Evolutionary conservation across 495 filamentous ascomycete genomes (phyloP).

Genomic region (Amorphotheca resinae): DNA sequence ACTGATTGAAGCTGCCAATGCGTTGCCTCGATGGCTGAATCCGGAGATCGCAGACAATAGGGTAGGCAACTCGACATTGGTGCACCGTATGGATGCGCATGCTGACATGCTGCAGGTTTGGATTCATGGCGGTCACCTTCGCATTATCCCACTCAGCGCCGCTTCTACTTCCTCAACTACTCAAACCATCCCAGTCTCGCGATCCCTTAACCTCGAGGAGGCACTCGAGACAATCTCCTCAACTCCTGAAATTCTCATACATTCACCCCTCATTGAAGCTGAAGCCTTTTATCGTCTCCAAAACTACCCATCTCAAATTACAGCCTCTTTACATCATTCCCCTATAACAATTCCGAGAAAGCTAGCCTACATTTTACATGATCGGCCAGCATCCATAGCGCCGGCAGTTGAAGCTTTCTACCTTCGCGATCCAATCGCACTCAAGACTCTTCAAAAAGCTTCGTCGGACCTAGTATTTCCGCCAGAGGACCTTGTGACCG

Average conservation of each 20-base stretch:
- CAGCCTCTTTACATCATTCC: constrained; percentile 57
- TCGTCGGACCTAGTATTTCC: constrained; percentile 40
- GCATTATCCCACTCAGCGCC: constrained; percentile 51
- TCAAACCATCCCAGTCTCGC: constrained; percentile 25
- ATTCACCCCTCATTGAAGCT: constrained; percentile 59
- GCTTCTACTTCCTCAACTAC: constrained; percentile 18
- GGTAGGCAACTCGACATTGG: constrained; percentile 26
- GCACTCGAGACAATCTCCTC: constrained; percentile 45
- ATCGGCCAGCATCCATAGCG: constrained; percentile 58
- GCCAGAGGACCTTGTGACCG: constrained; percentile 64
- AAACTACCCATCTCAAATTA: constrained; percentile 67
- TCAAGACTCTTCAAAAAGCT: constrained; percentile 52
- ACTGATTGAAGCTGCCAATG: constrained; percentile 84
- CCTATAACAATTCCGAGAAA: constrained; percentile 64
- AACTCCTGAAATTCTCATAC: constrained; percentile 40
- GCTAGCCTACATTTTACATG: constrained; percentile 68
- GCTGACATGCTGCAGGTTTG: constrained; percentile 39
- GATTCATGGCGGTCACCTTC: constrained; percentile 62
- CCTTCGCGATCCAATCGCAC: constrained; percentile 67
- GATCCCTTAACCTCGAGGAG: constrained; percentile 43
- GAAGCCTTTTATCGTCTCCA: constrained; percentile 82
- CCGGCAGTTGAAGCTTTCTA: constrained; percentile 88
- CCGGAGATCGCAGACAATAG: constrained; percentile 82
- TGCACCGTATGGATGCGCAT: neutral
- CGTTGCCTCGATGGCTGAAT: constrained; percentile 79